A percentile compares a stretch with the other conserved stretches of the same genome.
Conservation (phyloP, 225 moss, liverwort and hornwort genomes). For the Sphagnum tenellum region DNA sequence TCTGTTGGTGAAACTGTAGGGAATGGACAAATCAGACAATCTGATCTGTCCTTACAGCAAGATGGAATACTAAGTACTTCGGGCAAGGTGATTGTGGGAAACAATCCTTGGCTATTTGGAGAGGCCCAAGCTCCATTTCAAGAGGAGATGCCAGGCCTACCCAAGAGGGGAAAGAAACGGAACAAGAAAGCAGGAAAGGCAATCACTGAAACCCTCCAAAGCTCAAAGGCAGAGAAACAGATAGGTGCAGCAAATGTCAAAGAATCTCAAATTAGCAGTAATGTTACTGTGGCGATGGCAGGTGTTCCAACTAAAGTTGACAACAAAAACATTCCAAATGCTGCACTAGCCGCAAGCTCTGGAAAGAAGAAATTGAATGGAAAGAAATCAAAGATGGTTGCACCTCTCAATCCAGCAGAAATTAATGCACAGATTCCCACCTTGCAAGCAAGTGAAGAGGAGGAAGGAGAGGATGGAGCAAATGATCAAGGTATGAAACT, state of each 20-base stretch:
- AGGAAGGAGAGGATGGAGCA: slow-evolving; percentile 20
- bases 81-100: slow-evolving; percentile 1
- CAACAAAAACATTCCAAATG: slow-evolving; percentile 7
- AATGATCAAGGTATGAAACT: slow-evolving; percentile 27
- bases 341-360: slow-evolving; percentile 12
- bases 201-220: slow-evolving; percentile 16
- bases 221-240: slow-evolving; percentile 31
- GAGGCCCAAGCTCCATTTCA: not conserved
- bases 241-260: slow-evolving; percentile 14
- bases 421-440: not conserved
- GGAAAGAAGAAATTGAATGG: too few relatives aligned
- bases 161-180: slow-evolving; percentile 8
- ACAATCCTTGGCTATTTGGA: not conserved
- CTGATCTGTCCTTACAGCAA: too few relatives aligned
- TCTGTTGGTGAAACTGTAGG: not conserved
- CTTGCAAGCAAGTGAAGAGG: slow-evolving; percentile 17
- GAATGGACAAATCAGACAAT: too few relatives aligned
- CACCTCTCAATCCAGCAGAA: too few relatives aligned
- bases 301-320: slow-evolving; percentile 9
- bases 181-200: slow-evolving; percentile 16
- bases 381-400: too few relatives aligned
- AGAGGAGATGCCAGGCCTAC: not conserved
- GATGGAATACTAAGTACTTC: slow-evolving; percentile 4
- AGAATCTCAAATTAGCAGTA: slow-evolving; percentile 2
- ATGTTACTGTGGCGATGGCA: slow-evolving; percentile 4